phyloP scores from a whole-genome alignment of 345 rosid species.

The Lepidium aucheri region DNA sequence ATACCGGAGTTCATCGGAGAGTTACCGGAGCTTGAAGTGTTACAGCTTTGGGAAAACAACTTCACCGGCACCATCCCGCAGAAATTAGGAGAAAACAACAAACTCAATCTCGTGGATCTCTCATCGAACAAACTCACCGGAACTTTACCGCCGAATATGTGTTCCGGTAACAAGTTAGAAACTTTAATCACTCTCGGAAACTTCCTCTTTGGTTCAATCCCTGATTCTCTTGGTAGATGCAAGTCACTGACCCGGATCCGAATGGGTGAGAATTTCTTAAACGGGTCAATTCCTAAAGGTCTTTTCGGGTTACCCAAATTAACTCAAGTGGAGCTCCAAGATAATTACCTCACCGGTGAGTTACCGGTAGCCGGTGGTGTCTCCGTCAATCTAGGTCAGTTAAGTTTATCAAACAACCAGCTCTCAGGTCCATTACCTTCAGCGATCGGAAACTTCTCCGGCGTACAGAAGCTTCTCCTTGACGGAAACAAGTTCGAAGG shows the following conservation, averaged over 20 bases:
- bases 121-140: conserved; percentile 83
- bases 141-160: conserved; percentile 58
- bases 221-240: conserved; percentile 63
- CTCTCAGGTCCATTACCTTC: conserved; percentile 71
- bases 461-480: conserved; percentile 77
- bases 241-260: conserved; percentile 66
- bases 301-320: conserved; percentile 62
- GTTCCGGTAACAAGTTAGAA: conserved; percentile 57
- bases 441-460: conserved; percentile 64
- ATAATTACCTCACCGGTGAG: conserved; percentile 56
- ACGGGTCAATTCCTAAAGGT: conserved; percentile 80
- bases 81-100: conserved; percentile 56
- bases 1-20: conserved; percentile 78
- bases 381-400: conserved; percentile 58
- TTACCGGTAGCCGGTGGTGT: conserved; percentile 44
- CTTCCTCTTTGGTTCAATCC: conserved; percentile 74
- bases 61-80: conserved; percentile 73
- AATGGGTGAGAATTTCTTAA: conserved; percentile 79
- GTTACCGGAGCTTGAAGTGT: conserved; percentile 63
- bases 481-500: conserved; percentile 82
- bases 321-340: conserved; percentile 74
- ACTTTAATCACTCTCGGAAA: conserved; percentile 66
- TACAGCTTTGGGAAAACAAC: conserved; percentile 89
- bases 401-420: conserved; percentile 68
- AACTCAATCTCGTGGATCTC: conserved; percentile 50